Conservation (phyloP, 1,284 basidiomycete species). For the Apiotrichum mycotoxinovorans region DNA sequence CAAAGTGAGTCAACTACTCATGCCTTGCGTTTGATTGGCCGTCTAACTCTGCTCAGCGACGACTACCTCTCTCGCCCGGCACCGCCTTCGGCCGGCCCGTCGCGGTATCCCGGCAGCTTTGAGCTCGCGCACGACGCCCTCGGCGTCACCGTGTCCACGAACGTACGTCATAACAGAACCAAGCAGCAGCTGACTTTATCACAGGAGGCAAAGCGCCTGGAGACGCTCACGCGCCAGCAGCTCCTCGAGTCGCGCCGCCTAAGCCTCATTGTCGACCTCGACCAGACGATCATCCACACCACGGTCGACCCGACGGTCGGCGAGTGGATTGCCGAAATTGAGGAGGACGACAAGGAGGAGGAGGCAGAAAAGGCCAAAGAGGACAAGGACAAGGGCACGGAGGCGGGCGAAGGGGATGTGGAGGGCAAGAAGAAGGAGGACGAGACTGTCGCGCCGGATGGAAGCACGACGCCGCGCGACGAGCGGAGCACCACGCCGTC, state of each 20-base stretch:
- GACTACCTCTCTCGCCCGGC: conserved; percentile 84
- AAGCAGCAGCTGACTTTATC: conserved; percentile 4
- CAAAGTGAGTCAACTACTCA: conserved; percentile 59
- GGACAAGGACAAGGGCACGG: conserved; percentile 1
- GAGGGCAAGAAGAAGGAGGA: conserved; percentile 14
- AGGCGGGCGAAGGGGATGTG: too few species aligned
- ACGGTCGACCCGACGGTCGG: conserved; percentile 98
- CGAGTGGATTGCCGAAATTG: conserved; percentile 87
- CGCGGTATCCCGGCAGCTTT: conserved; percentile 34
- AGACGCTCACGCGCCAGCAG: conserved; percentile 71
- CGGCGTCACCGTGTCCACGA: conserved; percentile 51
- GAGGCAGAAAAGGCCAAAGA: conserved; percentile 32
- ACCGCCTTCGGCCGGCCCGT: conserved; percentile 55
- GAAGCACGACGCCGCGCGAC: neutral
- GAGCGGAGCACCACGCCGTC: conserved; percentile 22
- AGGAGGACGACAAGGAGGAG: conserved; percentile 38
- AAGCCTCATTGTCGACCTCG: conserved; percentile 94
- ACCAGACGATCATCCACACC: conserved; percentile 98
- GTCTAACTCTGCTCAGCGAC: conserved; percentile 53
- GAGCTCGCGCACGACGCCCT: conserved; percentile 49
- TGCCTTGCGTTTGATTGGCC: neutral
- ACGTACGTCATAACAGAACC: conserved; percentile 25
- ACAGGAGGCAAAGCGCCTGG: conserved; percentile 84
- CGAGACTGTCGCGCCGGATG: conserved; percentile 30
- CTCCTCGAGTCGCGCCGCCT: conserved; percentile 75